Evolutionary conservation across 2,329 filamentous ascomycete species (phyloP).

Genomic region (Sarocladium strictum): DNA sequence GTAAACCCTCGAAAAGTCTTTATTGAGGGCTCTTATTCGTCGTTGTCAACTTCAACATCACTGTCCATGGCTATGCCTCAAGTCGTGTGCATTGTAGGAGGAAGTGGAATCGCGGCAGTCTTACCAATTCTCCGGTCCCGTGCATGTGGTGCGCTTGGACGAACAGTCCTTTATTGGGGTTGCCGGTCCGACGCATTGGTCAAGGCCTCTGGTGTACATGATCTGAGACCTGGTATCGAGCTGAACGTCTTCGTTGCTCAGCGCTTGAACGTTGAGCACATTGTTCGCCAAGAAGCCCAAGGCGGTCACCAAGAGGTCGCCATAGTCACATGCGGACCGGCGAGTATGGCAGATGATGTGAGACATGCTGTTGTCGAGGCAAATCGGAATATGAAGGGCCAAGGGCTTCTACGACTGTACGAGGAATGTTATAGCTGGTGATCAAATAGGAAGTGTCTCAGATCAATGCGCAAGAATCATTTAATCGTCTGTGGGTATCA

Average conservation of each 20-base stretch:
- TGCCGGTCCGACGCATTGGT: slow-evolving; percentile 6
- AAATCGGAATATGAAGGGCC: background rate
- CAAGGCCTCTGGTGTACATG: slow-evolving; percentile 8
- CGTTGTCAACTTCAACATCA: slow-evolving; percentile 11
- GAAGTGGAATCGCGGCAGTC: slow-evolving; percentile 23
- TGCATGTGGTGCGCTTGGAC: slow-evolving; percentile 1
- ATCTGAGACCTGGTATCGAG: slow-evolving; percentile 10
- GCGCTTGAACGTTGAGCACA: background rate
- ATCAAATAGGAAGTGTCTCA: background rate
- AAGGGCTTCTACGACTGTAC: background rate
- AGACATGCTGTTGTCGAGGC: slow-evolving; percentile 8
- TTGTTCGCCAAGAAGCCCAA: slow-evolving; percentile 7
- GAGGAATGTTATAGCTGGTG: slow-evolving; percentile 7
- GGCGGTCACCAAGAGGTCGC: slow-evolving; percentile 9
- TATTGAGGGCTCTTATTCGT: slow-evolving; percentile 14
- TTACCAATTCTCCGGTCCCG: background rate
- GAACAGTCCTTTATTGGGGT: slow-evolving; percentile 13
- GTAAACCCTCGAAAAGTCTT: background rate
- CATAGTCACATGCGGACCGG: slow-evolving; percentile 12
- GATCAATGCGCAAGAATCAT: background rate
- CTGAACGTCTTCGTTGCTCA: slow-evolving; percentile 3
- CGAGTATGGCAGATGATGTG: slow-evolving; percentile 14
- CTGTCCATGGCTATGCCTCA: slow-evolving; percentile 9
- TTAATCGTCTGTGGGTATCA: background rate
- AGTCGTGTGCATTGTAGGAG: slow-evolving; percentile 22